Base-by-base conservation (phyloP, 495 filamentous ascomycete genomes). In the Penicillium diatomitis region DNA sequence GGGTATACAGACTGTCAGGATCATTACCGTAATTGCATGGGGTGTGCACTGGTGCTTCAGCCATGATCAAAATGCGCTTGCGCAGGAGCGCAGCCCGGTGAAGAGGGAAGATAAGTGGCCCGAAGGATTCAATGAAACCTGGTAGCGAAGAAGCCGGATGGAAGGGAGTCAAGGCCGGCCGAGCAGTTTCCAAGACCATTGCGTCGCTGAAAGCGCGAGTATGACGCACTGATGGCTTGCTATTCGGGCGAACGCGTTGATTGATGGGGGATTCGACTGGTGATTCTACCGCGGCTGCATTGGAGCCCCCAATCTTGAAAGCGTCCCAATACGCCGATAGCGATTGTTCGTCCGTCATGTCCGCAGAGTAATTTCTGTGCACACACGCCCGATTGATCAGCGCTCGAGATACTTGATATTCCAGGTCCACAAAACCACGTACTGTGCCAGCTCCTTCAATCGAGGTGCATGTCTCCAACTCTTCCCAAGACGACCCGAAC, bases 51-150 rank as follows among this genome's bases (percentile, higher is more conserved):
- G 92, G 92, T 9, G 90, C 85, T 60, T 88, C 81, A 8, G 79
- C 78, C 32, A 92, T 80, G 51, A 97, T 81, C 41, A 98, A 71
- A 44, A 98, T 88, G 44, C 92, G 79, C 64, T 94, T 91, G 37
- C 92, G 82, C 42, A 94, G 65, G 32, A 98, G 66, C 2, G 91
- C 88, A n/a, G 89, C 90, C 54, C 90, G 80, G 51, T 95, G 85
- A 34, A 98, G 73, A 0, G 92, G 89, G 60, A 94, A 97, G 12
- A 96, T 76, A 41, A 98, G 69, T 0, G 92, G 92, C 0, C 92
- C 92, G 62, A 96, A 94, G 7, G 77, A 79, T 47, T 91, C 85
- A 32, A 95, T 68, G 40, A 94, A 80, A 32, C 74, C 72, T 2
- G 81, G 75, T 44, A 97, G 77, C 35, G 88, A 91, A 57, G 86